Evolutionary conservation across 2,329 filamentous ascomycete species (phyloP).

Genomic region (Curvularia hawaiiensis): DNA sequence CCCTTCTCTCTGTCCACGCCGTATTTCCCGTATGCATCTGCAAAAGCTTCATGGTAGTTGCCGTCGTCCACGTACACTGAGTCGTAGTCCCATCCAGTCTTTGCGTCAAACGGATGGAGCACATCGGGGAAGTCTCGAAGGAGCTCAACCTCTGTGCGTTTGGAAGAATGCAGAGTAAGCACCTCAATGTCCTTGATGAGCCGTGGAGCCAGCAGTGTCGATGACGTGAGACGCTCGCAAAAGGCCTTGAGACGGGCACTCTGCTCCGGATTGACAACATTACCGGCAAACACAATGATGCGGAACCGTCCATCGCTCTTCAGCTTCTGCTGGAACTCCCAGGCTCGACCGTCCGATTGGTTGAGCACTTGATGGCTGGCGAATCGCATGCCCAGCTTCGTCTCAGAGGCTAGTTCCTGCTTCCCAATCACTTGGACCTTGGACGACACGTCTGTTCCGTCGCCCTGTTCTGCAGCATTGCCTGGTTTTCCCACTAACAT

Average conservation of each 20-base stretch:
- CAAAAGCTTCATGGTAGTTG: constrained; percentile 51
- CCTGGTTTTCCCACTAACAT: constrained; percentile 60
- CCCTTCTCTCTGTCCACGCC: constrained; percentile 63
- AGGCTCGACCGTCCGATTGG: constrained; percentile 61
- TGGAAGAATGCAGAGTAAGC: constrained; percentile 63
- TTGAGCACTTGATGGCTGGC: constrained; percentile 64
- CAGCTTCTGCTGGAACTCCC: constrained; percentile 64
- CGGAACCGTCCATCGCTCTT: constrained; percentile 64
- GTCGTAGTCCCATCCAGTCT: constrained; percentile 48
- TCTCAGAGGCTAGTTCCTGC: constrained; percentile 52
- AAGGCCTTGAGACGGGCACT: constrained; percentile 54
- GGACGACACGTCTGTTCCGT: constrained; percentile 52
- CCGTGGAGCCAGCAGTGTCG: constrained; percentile 52
- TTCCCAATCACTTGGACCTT: constrained; percentile 40
- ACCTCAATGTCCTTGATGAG: constrained; percentile 62
- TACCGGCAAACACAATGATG: constrained; percentile 66
- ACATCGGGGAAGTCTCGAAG: constrained; percentile 51
- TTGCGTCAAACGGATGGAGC: constrained; percentile 51
- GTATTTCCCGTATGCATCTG: constrained; percentile 60
- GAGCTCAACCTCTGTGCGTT: constrained; percentile 52
- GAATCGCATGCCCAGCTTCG: constrained; percentile 62
- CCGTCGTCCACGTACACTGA: constrained; percentile 55
- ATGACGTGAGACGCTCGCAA: constrained; percentile 50
- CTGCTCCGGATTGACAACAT: constrained; percentile 55
- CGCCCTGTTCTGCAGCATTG: constrained; percentile 51